These are phyloP conservation scores for Tylopilus subfusipes DNA, from an alignment of 768 basidiomycete species.

Conservation along the genomic window DNA sequence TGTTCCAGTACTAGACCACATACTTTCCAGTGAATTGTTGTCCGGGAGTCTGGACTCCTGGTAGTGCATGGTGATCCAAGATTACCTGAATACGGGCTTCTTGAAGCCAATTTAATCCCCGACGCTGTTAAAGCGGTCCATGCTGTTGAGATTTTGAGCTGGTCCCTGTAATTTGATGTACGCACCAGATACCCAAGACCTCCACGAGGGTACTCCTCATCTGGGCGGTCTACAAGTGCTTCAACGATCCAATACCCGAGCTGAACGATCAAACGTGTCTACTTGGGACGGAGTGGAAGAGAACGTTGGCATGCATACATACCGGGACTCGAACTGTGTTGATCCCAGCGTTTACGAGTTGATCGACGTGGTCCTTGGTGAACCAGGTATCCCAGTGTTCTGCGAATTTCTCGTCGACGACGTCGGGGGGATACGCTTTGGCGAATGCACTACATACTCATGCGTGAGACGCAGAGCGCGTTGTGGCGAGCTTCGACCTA, in stretches of 20 bases:
- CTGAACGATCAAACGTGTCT: conserved; percentile 32
- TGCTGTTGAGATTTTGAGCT: background rate
- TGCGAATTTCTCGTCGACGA: conserved; percentile 55
- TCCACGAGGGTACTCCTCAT: conserved; percentile 66
- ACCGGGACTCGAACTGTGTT: conserved; percentile 80
- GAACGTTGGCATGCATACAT: conserved; percentile 16
- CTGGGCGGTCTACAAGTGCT: conserved; percentile 55
- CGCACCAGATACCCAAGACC: conserved; percentile 63
- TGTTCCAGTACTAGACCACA: conserved; percentile 8
- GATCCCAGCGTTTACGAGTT: conserved; percentile 52
- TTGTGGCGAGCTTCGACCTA: conserved; percentile 21
- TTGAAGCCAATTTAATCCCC: conserved; percentile 58
- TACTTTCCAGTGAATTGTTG: conserved; percentile 72
- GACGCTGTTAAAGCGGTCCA: conserved; percentile 40
- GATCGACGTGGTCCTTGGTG: conserved; percentile 53
- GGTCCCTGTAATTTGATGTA: background rate
- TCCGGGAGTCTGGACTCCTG: conserved; percentile 58
- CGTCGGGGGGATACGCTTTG: conserved; percentile 48
- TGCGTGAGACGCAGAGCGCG: background rate
- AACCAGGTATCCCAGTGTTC: conserved; percentile 78
- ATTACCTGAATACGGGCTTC: conserved; percentile 64
- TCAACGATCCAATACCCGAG: conserved; percentile 85
- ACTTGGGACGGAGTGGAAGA: background rate
- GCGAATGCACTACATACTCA: conserved; percentile 49
- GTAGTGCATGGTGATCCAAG: conserved; percentile 67